phyloP scores from a whole-genome alignment of 1,284 basidiomycete species.

The Leucoagaricus sp. region DNA sequence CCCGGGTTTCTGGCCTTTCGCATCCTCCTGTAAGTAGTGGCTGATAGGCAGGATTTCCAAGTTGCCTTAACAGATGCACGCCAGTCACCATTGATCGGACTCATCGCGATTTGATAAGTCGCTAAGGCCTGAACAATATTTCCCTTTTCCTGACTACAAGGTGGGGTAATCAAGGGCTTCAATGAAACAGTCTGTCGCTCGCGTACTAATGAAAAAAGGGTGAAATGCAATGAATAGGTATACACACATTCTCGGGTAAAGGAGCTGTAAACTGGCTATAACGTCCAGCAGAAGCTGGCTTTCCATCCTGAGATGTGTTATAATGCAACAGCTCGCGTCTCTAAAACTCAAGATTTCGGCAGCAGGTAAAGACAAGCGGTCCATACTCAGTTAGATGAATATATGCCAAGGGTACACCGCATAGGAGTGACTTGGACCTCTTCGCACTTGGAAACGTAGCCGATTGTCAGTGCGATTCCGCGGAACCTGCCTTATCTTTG shows the following conservation, averaged over 20 bases:
- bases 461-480: conserved; percentile 9
- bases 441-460: neutral
- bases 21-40: too few relatives aligned
- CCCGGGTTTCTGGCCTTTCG: neutral
- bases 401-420: neutral
- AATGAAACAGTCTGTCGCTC: too few relatives aligned
- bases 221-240: too few relatives aligned
- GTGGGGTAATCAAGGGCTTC: neutral
- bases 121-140: neutral
- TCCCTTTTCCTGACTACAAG: neutral
- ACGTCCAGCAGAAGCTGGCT: neutral
- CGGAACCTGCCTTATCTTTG: conserved; percentile 16
- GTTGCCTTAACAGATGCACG: too few relatives aligned
- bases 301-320: neutral
- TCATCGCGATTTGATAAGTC: neutral
- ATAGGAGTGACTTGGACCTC: neutral
- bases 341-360: neutral
- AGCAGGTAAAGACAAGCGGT: neutral
- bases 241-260: too few relatives aligned
- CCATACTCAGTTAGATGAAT: neutral
- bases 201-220: too few relatives aligned
- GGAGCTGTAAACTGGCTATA: too few relatives aligned
- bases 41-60: too few relatives aligned
- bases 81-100: neutral
- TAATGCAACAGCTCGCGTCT: neutral